Conservation (phyloP, 2,329 filamentous ascomycete genomes). For the Aspergillus sp. region DNA sequence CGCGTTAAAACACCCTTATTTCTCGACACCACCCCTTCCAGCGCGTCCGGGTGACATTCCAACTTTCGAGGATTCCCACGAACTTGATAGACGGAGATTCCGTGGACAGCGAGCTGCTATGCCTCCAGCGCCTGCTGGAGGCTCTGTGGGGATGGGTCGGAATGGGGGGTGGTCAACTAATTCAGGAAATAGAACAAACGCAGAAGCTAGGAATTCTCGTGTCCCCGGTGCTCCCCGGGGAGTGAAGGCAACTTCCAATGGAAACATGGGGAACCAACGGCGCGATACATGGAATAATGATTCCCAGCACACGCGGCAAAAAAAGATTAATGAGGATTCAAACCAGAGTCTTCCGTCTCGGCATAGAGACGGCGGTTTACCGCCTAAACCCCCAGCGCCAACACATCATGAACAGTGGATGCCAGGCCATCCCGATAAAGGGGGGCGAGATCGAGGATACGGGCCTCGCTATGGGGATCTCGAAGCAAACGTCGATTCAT, state of each 20-base stretch:
- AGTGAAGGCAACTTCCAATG: conserved; percentile 6
- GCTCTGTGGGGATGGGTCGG: conserved; percentile 74
- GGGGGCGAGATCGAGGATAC: conserved; percentile 32
- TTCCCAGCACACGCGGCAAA: conserved; percentile 16
- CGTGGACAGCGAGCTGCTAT: conserved; percentile 80
- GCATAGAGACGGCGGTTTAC: conserved; percentile 34
- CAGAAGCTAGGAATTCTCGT: conserved; percentile 34
- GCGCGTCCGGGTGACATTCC: conserved; percentile 85
- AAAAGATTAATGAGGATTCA: conserved; percentile 22
- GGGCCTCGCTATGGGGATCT: conserved; percentile 24
- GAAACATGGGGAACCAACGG: conserved; percentile 23
- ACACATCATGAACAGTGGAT: conserved; percentile 29
- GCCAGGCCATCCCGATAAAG: conserved; percentile 24
- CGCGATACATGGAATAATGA: conserved; percentile 29
- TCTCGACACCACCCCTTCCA: conserved; percentile 74
- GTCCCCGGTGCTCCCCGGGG: conserved; percentile 35
- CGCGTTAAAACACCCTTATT: conserved; percentile 89
- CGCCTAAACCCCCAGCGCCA: conserved; percentile 38
- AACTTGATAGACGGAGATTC: conserved; percentile 89
- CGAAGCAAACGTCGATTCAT: conserved; percentile 35
- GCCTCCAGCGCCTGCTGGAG: conserved; percentile 88
- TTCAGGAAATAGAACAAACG: conserved; percentile 29
- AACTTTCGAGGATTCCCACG: conserved; percentile 89
- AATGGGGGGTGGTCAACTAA: conserved; percentile 54
- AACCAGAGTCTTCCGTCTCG: conserved; percentile 25